Percentiles rank a stretch among this genome's conserved stretches.
These are phyloP conservation scores for Gleditsia sinensis DNA, from an alignment of 306 rosid genomes.

Conservation along the genomic window DNA sequence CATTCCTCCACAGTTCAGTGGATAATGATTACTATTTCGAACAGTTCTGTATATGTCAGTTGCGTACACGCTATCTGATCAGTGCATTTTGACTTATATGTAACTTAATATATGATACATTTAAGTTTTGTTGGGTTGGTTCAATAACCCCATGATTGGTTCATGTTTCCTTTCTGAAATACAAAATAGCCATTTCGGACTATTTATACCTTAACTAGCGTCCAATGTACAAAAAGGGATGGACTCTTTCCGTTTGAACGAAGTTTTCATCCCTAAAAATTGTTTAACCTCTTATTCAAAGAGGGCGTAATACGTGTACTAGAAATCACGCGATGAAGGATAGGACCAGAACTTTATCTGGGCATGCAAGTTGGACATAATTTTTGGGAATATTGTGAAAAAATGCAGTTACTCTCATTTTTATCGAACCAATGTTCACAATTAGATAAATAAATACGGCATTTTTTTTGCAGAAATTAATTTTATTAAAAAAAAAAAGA, in stretches of 20 bases:
- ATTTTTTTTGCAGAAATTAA: background rate
- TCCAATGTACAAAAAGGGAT: background rate
- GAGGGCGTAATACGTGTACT: background rate
- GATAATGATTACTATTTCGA: slow-evolving; percentile 43
- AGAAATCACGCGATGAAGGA: slow-evolving; percentile 7
- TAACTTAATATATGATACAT: background rate
- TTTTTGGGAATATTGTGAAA: background rate
- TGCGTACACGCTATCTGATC: slow-evolving; percentile 19
- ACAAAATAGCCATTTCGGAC: background rate
- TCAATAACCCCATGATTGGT: slow-evolving; percentile 5
- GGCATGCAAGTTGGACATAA: background rate
- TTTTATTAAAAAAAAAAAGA: background rate
- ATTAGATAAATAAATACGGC: slow-evolving; percentile 2
- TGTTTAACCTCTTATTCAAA: background rate
- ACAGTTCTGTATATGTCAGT: slow-evolving; percentile 34
- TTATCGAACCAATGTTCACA: background rate
- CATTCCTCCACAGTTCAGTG: slow-evolving; percentile 40
- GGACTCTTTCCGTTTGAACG: background rate
- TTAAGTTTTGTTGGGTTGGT: slow-evolving; percentile 5
- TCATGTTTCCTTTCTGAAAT: background rate
- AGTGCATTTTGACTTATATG: slow-evolving; percentile 14
- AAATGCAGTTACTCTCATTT: background rate
- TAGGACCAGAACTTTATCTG: background rate
- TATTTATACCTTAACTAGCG: background rate
- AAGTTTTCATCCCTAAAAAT: background rate